Evolutionary conservation across 805 yeast genomes (phyloP).

Genomic region (Kuraishia piskuri): DNA sequence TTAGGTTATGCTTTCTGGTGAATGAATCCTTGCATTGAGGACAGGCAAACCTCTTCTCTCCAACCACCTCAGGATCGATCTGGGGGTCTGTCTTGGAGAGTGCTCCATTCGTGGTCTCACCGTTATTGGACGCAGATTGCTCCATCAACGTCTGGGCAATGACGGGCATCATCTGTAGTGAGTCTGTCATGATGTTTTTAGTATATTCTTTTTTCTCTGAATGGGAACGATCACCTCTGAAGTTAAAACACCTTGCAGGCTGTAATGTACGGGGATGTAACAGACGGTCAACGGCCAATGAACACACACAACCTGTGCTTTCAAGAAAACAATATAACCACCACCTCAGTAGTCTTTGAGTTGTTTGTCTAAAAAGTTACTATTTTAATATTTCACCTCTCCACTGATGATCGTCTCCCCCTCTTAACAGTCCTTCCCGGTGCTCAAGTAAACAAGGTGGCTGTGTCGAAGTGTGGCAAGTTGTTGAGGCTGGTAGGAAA

Average conservation of each 20-base stretch:
- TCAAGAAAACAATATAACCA: too few species aligned
- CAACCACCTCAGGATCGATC: neutral
- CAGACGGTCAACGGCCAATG: too few species aligned
- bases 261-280: too few species aligned
- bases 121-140: constrained; percentile 1
- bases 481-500: neutral
- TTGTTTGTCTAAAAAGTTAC: too few species aligned
- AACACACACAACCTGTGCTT: too few species aligned
- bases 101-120: neutral
- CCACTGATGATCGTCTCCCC: neutral
- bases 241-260: too few species aligned
- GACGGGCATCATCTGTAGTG: constrained; percentile 6
- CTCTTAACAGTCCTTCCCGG: neutral
- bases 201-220: too few species aligned
- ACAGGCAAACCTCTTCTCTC: constrained; percentile 34
- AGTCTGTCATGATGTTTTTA: neutral
- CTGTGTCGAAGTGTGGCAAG: neutral
- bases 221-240: too few species aligned
- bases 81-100: neutral
- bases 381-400: too few species aligned
- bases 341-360: too few species aligned
- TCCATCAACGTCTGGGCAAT: constrained; percentile 10
- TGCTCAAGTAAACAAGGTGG: neutral
- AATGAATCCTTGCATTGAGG: constrained; percentile 54
- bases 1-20: constrained; percentile 67